Percentiles rank a stretch among this genome's conserved stretches.
Evolutionary conservation across 768 basidiomycete genomes (phyloP).

Genomic region (Hypholoma fasciculare): DNA sequence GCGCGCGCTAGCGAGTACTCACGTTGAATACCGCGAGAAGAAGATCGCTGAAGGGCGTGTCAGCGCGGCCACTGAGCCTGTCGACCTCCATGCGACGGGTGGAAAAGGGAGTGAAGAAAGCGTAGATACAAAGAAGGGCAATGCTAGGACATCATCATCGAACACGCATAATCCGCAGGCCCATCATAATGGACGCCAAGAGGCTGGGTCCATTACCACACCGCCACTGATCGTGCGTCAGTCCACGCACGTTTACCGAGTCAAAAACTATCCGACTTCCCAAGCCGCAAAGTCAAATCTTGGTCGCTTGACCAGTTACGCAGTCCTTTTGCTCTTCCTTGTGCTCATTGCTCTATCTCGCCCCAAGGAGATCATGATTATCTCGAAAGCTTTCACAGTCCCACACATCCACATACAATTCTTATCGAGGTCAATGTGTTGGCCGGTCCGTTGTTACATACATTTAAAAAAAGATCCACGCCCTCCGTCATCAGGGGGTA

Average conservation of each 20-base stretch:
- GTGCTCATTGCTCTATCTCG: too few species aligned
- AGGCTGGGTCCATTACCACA: not conserved
- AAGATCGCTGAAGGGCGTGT: slow-evolving; percentile 21
- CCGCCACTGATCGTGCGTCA: not conserved
- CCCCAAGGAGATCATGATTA: too few species aligned
- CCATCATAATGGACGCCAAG: not conserved
- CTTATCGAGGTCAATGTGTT: too few species aligned
- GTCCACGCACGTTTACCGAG: not conserved
- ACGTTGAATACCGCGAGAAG: slow-evolving; percentile 27
- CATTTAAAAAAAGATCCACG: too few species aligned
- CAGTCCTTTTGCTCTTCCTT: too few species aligned
- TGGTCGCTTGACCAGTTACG: too few species aligned
- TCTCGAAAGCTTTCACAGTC: too few species aligned
- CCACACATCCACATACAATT: too few species aligned
- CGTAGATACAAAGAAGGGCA: not conserved
- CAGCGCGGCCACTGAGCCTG: not conserved
- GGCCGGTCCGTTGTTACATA: too few species aligned
- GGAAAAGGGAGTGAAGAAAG: not conserved
- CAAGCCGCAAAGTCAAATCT: too few species aligned
- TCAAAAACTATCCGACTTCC: not conserved
- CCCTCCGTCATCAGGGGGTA: too few species aligned
- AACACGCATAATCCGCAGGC: not conserved
- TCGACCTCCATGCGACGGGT: not conserved
- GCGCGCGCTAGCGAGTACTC: slow-evolving; percentile 1
- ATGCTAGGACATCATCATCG: not conserved